Evolutionary conservation across 495 filamentous ascomycete species (phyloP).

Genomic region (Penicillium dipodomyicola): DNA sequence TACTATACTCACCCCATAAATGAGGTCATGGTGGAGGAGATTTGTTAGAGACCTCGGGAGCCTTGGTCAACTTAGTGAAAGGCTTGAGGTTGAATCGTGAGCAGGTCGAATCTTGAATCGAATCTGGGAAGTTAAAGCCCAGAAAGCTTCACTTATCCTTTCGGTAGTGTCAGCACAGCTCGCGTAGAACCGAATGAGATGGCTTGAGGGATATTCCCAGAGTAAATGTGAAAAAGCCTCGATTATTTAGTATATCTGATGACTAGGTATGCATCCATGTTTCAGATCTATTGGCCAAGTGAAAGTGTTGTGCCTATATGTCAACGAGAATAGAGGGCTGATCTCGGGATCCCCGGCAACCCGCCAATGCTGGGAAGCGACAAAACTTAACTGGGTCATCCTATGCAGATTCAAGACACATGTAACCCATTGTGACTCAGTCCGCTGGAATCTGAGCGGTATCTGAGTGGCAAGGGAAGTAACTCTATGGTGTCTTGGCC

Average conservation of each 20-base stretch:
- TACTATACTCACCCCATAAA: not conserved
- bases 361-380: not conserved
- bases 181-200: constrained; percentile 6
- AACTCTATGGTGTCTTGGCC: no score
- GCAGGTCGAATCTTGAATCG: not conserved
- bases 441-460: not conserved
- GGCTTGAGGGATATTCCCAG: constrained; percentile 14
- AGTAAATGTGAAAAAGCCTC: not conserved
- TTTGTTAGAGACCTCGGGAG: not conserved
- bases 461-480: not conserved
- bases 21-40: not conserved
- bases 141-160: not conserved
- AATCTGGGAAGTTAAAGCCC: not conserved
- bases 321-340: not conserved
- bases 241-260: constrained; percentile 9
- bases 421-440: not conserved
- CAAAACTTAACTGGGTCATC: not conserved
- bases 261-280: constrained; percentile 25
- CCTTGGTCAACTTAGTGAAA: not conserved
- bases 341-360: not conserved
- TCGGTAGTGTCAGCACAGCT: constrained; percentile 17
- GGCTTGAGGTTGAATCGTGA: not conserved
- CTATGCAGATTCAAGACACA: not conserved
- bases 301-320: constrained; percentile 1
- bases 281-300: constrained; percentile 8